phyloP scores from a whole-genome alignment of 2,329 filamentous ascomycete genomes.

The Arthroderma uncinatum region DNA sequence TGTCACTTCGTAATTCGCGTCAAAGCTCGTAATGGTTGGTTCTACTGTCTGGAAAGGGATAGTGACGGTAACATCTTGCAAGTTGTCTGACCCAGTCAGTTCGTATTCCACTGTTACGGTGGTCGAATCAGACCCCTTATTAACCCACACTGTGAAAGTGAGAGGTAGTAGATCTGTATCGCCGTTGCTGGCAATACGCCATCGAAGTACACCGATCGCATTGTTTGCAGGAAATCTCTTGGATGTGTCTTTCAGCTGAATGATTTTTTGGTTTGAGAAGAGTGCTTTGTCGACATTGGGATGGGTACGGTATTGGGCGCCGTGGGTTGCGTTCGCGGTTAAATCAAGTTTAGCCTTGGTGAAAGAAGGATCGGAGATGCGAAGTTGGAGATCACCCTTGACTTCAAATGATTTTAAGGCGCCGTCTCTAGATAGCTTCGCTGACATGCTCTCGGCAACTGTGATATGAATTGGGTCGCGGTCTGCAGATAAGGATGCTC shows the following conservation, averaged over 20 bases:
- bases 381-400: constrained; percentile 83
- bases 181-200: constrained; percentile 70
- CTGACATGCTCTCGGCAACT: constrained; percentile 79
- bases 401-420: constrained; percentile 75
- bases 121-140: constrained; percentile 70
- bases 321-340: constrained; percentile 62
- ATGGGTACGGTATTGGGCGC: constrained; percentile 86
- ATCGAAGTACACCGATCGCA: constrained; percentile 81
- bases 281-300: constrained; percentile 87
- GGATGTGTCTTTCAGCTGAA: constrained; percentile 78
- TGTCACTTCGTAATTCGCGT: constrained; percentile 85
- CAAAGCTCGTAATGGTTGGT: constrained; percentile 81
- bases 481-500: constrained; percentile 57
- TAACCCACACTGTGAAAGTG: constrained; percentile 95
- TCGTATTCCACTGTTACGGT: constrained; percentile 95
- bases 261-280: constrained; percentile 70
- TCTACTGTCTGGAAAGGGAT: constrained; percentile 82
- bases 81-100: constrained; percentile 63
- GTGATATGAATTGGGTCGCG: constrained; percentile 80
- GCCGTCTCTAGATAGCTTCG: constrained; percentile 79
- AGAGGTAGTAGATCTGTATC: constrained; percentile 76
- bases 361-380: constrained; percentile 75
- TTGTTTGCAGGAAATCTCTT: constrained; percentile 94
- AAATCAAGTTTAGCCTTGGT: constrained; percentile 86
- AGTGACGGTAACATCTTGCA: constrained; percentile 74